Evolutionary conservation across 306 rosid species (phyloP).

Genomic region (Prunus davidiana): DNA sequence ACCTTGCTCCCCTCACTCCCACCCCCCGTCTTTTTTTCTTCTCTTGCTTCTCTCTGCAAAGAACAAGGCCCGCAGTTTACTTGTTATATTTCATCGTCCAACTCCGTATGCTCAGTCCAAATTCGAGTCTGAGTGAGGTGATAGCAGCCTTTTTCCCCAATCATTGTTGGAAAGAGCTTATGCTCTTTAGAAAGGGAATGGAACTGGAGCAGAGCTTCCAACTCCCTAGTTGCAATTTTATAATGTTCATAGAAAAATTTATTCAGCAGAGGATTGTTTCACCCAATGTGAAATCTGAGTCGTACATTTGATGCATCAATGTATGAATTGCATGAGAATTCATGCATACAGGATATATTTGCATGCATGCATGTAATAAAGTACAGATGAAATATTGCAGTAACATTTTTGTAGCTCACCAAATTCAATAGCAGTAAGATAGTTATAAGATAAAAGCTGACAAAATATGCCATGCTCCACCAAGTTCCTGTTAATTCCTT

Average conservation of each 20-base stretch:
- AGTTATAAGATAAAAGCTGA: constrained; percentile 84
- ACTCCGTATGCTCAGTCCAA: background rate
- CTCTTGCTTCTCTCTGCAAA: too few relatives aligned
- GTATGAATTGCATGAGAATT: background rate
- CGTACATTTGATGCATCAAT: background rate
- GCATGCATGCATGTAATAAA: background rate
- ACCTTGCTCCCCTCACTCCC: too few relatives aligned
- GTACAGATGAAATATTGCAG: background rate
- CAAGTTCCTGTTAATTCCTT: constrained; percentile 73
- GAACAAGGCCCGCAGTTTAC: too few relatives aligned
- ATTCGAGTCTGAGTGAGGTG: background rate
- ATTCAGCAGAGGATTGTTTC: background rate
- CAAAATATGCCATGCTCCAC: constrained; percentile 67
- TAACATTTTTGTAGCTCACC: constrained; percentile 44
- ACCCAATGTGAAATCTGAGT: background rate
- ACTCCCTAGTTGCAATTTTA: background rate
- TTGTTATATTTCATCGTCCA: too few relatives aligned
- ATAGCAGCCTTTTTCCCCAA: background rate
- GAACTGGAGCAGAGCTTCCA: background rate
- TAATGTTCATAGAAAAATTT: background rate
- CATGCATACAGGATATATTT: background rate
- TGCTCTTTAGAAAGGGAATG: background rate
- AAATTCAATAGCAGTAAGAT: constrained; percentile 84
- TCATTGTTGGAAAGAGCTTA: background rate
- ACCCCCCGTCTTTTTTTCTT: too few relatives aligned